Base-by-base conservation (phyloP, 2,329 filamentous ascomycete genomes). In the Stemphylium beticola region DNA sequence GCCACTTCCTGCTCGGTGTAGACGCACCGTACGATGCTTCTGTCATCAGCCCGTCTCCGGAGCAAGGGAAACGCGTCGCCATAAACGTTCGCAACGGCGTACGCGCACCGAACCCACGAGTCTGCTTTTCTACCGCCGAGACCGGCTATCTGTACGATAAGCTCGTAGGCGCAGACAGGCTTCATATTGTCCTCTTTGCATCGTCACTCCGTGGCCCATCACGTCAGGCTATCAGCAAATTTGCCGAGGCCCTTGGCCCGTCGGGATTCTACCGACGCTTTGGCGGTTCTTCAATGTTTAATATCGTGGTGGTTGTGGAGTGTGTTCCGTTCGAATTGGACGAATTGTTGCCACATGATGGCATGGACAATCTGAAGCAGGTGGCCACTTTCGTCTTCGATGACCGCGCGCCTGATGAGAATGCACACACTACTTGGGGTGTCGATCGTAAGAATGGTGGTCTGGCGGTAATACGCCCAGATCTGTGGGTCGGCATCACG, bases 331-430 rank as follows among this genome's bases (percentile, higher is more conserved):
- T 12, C 2, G 32, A 34, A 15, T 12, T 12, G 5, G 32, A 34
- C 3, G 12, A 12, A 2, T 12, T 34, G 2, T 15, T 34, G 14
- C 4, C 14, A 6, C 14, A 15, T 12, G 32, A 34, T n/a, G 32
- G 14, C 14, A 12, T 34, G 14, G 12, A 61, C 18, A 12, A 40
- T 5, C 38, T 64, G 29, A 48, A 32, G 31, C 14, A 60, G 17
- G 14, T 12, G 10, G 56, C 53, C 1, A 65, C 60, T 0, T n/a
- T 69, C 14, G 33, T 69, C 4, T 70, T 55, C 26, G 67, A 70
- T 56, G 67, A 70, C 31, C 54, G 64, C 6, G 55, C 64, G 11
- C 67, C 66, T 1, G 66, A 70, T 53, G 66, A 70, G 45, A 58
- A 69, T 55, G 66, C 63, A 5, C 67, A 70, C 46, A 43, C 32